Conservation (phyloP, 192 early-diverging fungal species). For the Oehlia diaphana region DNA sequence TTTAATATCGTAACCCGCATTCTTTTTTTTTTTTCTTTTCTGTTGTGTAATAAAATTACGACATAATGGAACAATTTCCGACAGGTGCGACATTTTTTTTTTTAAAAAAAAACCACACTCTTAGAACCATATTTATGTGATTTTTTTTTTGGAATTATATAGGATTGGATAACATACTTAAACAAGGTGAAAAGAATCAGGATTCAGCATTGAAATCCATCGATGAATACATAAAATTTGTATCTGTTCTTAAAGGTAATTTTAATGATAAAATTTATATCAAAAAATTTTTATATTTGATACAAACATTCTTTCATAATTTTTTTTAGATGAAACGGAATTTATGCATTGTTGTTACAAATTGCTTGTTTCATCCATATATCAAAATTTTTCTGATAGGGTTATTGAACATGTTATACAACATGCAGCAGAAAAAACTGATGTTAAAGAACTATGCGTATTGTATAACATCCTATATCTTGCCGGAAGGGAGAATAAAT, state of each 20-base stretch:
- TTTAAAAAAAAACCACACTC: too few relatives aligned
- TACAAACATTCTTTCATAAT: not conserved
- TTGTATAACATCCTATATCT: conserved; percentile 46
- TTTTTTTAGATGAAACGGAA: conserved; percentile 43
- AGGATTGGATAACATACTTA: conserved; percentile 19
- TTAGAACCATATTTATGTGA: not conserved
- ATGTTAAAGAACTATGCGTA: conserved; percentile 42
- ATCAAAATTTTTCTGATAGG: conserved; percentile 36
- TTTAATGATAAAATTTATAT: not conserved
- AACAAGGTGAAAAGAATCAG: conserved; percentile 2
- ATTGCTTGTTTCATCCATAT: conserved; percentile 53
- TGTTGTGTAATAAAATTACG: not conserved
- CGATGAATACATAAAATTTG: conserved; percentile 11
- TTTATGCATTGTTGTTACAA: conserved; percentile 48
- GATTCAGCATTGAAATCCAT: not conserved
- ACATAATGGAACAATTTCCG: conserved; percentile 25
- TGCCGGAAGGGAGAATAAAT: conserved; percentile 47
- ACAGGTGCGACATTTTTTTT: not conserved
- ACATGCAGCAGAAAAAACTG: conserved; percentile 29
- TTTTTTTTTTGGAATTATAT: not conserved
- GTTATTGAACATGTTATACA: conserved; percentile 35
- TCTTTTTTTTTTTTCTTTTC: not conserved
- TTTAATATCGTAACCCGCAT: not conserved
- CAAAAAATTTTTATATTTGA: not conserved
- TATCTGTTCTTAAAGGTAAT: conserved; percentile 13